These are phyloP conservation scores for Globisporangium acanthophoron DNA, from an alignment of 352 stramenopile genomes.

Conservation along the genomic window DNA sequence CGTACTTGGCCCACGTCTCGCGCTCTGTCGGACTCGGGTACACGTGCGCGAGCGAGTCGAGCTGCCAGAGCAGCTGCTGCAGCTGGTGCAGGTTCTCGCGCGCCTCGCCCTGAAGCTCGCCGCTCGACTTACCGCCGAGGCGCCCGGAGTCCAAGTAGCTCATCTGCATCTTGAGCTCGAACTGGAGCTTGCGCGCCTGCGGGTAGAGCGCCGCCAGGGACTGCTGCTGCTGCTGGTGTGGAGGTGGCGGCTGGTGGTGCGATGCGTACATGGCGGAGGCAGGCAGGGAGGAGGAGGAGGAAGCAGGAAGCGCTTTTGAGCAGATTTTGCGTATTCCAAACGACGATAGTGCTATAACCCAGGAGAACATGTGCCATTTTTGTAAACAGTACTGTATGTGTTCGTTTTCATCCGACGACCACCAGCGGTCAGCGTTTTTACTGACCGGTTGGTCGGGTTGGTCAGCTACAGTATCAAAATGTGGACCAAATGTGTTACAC, in stretches of 20 bases:
- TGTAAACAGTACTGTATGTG: too few relatives aligned
- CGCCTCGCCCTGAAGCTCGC: slow-evolving; percentile 61
- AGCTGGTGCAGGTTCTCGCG: slow-evolving; percentile 65
- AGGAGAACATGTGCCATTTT: too few relatives aligned
- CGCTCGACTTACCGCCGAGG: slow-evolving; percentile 39
- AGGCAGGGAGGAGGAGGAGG: background rate
- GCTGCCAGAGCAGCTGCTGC: slow-evolving; percentile 73
- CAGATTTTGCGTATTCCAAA: too few relatives aligned
- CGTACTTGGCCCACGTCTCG: slow-evolving; percentile 75
- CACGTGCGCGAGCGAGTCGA: slow-evolving; percentile 76
- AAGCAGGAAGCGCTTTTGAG: background rate
- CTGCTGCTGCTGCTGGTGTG: slow-evolving; percentile 17
- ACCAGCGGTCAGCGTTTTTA: too few relatives aligned
- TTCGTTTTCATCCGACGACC: too few relatives aligned
- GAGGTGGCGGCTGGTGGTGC: slow-evolving; percentile 1
- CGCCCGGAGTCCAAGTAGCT: slow-evolving; percentile 73
- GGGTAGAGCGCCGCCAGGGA: slow-evolving; percentile 73
- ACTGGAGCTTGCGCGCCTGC: slow-evolving; percentile 79
- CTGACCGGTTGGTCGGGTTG: too few relatives aligned
- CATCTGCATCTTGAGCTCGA: slow-evolving; percentile 88
- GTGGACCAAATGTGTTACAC: too few relatives aligned
- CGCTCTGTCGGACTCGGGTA: slow-evolving; percentile 39
- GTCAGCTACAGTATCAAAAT: too few relatives aligned
- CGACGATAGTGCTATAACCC: too few relatives aligned
- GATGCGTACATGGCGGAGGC: slow-evolving; percentile 7